phyloP scores from a whole-genome alignment of 2,329 filamentous ascomycete genomes.

The Colletotrichum tamarilloi region DNA sequence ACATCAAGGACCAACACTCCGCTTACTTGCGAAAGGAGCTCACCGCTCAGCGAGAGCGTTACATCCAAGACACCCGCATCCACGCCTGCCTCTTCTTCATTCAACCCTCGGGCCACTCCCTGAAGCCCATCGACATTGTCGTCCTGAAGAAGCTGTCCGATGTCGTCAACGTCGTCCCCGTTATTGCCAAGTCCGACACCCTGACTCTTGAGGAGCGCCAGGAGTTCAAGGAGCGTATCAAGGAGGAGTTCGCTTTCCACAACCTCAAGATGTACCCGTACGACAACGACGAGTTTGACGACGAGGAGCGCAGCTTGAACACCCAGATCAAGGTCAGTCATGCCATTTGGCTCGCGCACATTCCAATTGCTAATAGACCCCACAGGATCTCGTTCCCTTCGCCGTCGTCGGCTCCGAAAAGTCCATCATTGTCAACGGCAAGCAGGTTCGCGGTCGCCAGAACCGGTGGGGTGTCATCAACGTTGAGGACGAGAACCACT shows the following conservation, averaged over 20 bases:
- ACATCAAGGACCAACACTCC: conserved; percentile 99
- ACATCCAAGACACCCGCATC: conserved; percentile 98
- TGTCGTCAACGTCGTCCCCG: conserved; percentile 98
- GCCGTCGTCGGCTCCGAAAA: conserved; percentile 98
- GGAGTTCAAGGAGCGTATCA: conserved; percentile 98
- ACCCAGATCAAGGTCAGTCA: conserved; percentile 87
- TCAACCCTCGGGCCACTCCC: conserved; percentile 95
- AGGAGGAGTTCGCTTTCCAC: conserved; percentile 99
- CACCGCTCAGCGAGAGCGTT: conserved; percentile 97
- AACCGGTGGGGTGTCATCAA: conserved; percentile 99
- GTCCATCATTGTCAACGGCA: conserved; percentile 96
- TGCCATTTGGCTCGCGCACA: neutral
- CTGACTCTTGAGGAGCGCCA: conserved; percentile 94
- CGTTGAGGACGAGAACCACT: conserved; percentile 99
- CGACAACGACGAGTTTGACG: conserved; percentile 98
- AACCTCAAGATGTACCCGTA: conserved; percentile 99
- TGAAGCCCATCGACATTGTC: conserved; percentile 99
- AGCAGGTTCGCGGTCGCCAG: conserved; percentile 96
- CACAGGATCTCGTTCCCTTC: conserved; percentile 91
- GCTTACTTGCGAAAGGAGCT: conserved; percentile 99
- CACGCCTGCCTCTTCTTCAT: conserved; percentile 99
- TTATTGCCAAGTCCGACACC: conserved; percentile 98
- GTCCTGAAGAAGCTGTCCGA: conserved; percentile 99
- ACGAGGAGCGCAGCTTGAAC: conserved; percentile 94
- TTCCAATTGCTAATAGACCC: conserved; percentile 45